phyloP scores from a whole-genome alignment of 1,284 basidiomycete species.

The Marasmius oreades region DNA sequence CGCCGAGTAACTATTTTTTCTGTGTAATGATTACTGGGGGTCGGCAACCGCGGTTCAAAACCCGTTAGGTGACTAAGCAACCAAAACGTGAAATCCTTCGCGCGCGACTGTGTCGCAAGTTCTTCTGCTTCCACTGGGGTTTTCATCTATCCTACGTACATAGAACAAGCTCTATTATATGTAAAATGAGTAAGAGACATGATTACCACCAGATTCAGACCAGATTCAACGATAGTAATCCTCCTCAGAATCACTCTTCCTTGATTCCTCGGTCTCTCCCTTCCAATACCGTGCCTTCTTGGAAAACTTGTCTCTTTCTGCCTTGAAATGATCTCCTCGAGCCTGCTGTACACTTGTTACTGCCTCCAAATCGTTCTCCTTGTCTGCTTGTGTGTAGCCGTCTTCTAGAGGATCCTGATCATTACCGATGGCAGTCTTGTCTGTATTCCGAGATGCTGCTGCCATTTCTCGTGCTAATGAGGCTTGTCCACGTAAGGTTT shows the following conservation, averaged over 20 bases:
- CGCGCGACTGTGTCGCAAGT: not conserved
- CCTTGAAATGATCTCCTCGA: not conserved
- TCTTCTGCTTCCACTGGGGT: not conserved
- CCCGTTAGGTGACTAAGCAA: conserved; percentile 8
- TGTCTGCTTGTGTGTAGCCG: not conserved
- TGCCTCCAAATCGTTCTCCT: not conserved
- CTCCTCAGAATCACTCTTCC: not conserved
- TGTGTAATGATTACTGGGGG: not conserved
- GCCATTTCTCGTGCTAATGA: too few species aligned
- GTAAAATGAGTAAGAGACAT: not conserved
- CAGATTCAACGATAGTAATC: too few species aligned
- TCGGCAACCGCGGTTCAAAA: conserved; percentile 5
- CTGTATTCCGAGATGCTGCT: too few species aligned
- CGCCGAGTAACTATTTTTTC: too few species aligned
- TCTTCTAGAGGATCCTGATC: not conserved
- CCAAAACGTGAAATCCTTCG: not conserved
- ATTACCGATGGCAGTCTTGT: too few species aligned
- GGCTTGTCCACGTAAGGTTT: too few species aligned
- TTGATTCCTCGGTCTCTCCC: not conserved
- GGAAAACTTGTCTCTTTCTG: not conserved
- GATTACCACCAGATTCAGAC: too few species aligned
- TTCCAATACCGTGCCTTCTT: not conserved
- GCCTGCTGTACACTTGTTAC: not conserved
- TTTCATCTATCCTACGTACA: not conserved
- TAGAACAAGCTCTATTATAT: not conserved